Base-by-base conservation (phyloP, 73 alveolate species). In the Uronychia setigera region DNA sequence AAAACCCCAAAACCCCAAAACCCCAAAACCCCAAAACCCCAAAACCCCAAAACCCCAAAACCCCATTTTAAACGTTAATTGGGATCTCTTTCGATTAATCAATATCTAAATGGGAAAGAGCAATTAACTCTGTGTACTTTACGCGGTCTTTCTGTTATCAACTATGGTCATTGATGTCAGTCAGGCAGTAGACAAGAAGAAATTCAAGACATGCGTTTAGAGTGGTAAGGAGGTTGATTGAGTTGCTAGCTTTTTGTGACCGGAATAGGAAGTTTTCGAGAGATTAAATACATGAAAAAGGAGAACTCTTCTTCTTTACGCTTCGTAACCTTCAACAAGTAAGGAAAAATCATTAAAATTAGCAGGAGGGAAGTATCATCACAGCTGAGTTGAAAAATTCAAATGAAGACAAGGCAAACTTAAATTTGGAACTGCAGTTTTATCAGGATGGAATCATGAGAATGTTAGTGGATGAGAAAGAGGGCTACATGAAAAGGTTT, bases 381-480 rank as follows among this genome's bases (percentile, higher is more conserved):
- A 35, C 30, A 32, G 92, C 83, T 29, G 78, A 57, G 26, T 60
- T 86, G 31, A 85, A 31, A 11, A 86, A 86, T 74, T 86, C 92
- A 14, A 80, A 79, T 32, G 74, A 60, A 26, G 86, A 85, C 27
- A 19, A 59, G 33, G 34, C 19, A 26, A 58, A 81, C 33, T 32
- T 87, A 1, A 29, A 80, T 33, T 80, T 87, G 78, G 80, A 67
- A 26, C 31, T 87, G 59, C 1, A 32, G n/a, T 59, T 81, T 60
- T 80, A 87, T 74, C 80, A 80, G 30, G 87, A 80, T 0, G 93
- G 93, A 33, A 87, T 87, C 28, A 34, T 87, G 32, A 59, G 93
- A 35, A 86, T 81, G 28, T 35, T 60, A 5, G 77, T 87, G 28
- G 93, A 87, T 81, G 93, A 87, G 35, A 80, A n/a, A 14, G 35